Conservation (phyloP, 2,329 filamentous ascomycete genomes). For the Nigrospora sphaerica region DNA sequence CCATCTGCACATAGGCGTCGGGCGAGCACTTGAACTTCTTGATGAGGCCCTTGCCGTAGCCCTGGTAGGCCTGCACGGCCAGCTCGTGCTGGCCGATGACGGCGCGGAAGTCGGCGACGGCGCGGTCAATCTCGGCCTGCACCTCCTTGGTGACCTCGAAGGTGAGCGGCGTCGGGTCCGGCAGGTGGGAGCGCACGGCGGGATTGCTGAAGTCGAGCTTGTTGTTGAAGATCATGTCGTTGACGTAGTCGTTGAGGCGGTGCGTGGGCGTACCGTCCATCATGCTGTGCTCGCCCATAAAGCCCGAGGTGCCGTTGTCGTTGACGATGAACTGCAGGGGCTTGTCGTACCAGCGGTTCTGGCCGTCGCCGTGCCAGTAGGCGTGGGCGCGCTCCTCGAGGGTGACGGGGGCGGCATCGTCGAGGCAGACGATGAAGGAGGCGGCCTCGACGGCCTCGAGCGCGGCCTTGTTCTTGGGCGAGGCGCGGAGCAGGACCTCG, state of each 20-base stretch:
- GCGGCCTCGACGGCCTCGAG: slow-evolving; percentile 80
- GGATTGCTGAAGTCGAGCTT: slow-evolving; percentile 85
- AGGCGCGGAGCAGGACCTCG: slow-evolving; percentile 66
- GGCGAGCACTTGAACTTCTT: slow-evolving; percentile 99
- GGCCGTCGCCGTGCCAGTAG: slow-evolving; percentile 97
- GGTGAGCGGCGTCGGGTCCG: slow-evolving; percentile 69
- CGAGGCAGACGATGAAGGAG: slow-evolving; percentile 87
- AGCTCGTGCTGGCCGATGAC: slow-evolving; percentile 87
- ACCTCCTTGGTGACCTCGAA: slow-evolving; percentile 74
- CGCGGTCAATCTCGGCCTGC: slow-evolving; percentile 70
- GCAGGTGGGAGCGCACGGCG: slow-evolving; percentile 70
- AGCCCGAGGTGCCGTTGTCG: slow-evolving; percentile 94
- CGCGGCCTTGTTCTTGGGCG: slow-evolving; percentile 68
- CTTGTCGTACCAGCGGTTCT: slow-evolving; percentile 98
- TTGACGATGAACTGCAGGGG: slow-evolving; percentile 96
- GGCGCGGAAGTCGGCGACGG: slow-evolving; percentile 68
- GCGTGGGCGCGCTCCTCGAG: slow-evolving; percentile 90
- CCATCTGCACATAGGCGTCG: slow-evolving; percentile 96
- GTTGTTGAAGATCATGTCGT: slow-evolving; percentile 86
- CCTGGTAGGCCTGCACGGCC: slow-evolving; percentile 90
- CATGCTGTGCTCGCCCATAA: slow-evolving; percentile 99
- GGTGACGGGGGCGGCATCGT: slow-evolving; percentile 85
- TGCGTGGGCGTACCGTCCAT: slow-evolving; percentile 99
- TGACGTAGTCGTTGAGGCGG: slow-evolving; percentile 90
- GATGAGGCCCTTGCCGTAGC: slow-evolving; percentile 95